A percentile compares a stretch with the other conserved stretches of the same genome.
Evolutionary conservation across 1,284 basidiomycete genomes (phyloP).

Genomic region (Marasmius sp.): DNA sequence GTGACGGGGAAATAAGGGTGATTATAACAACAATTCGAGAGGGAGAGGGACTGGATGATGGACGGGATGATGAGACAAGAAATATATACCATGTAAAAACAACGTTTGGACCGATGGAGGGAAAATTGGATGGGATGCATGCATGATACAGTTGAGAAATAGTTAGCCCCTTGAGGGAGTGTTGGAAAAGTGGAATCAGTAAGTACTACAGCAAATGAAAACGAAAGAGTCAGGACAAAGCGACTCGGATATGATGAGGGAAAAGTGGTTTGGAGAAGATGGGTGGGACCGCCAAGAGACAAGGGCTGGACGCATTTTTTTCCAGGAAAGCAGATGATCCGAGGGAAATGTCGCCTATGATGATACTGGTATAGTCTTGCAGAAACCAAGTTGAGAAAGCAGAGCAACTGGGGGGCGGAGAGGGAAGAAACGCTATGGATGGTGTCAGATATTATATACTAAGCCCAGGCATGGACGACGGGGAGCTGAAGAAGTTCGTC

Average conservation of each 20-base stretch:
- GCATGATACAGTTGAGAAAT: no score
- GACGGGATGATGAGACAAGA: no score
- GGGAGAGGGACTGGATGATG: no score
- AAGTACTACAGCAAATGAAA: no score
- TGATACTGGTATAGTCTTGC: not conserved
- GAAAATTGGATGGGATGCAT: no score
- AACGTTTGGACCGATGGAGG: no score
- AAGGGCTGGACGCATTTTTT: not conserved
- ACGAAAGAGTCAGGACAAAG: not conserved
- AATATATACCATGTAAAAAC: no score
- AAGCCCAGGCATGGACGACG: slow-evolving; percentile 8
- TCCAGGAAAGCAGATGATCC: not conserved
- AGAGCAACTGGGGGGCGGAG: not conserved
- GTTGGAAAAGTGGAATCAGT: no score
- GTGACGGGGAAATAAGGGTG: no score
- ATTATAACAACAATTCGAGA: no score
- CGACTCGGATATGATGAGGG: not conserved
- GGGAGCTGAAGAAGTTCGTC: slow-evolving; percentile 20
- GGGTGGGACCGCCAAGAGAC: not conserved
- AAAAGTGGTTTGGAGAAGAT: not conserved
- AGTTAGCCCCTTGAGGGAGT: no score
- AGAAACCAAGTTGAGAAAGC: not conserved
- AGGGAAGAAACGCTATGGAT: no score
- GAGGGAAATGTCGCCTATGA: not conserved
- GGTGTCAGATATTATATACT: slow-evolving; percentile 6